A percentile compares a stretch with the other conserved stretches of the same genome.
These are phyloP conservation scores for Trametes sp. DNA, from an alignment of 1,284 basidiomycete species.

Conservation along the genomic window DNA sequence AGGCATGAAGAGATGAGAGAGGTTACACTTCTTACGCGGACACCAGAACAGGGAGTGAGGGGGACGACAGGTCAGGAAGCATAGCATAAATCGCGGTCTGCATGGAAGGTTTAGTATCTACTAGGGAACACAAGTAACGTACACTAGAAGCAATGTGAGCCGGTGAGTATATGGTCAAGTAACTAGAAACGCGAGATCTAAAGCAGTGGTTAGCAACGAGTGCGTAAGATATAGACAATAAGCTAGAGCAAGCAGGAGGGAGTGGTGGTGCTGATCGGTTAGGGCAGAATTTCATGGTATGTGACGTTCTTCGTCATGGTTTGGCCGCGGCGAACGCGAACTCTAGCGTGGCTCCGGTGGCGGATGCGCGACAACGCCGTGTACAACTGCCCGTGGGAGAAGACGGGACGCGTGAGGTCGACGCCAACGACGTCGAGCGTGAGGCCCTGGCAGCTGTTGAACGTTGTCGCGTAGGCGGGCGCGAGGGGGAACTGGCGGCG, in stretches of 20 bases:
- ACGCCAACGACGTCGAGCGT: conserved; percentile 48
- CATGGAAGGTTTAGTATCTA: too few species aligned
- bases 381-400: conserved; percentile 54
- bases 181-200: neutral
- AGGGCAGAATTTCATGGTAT: conserved; percentile 37
- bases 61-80: too few species aligned
- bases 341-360: conserved; percentile 38
- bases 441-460: conserved; percentile 53
- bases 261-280: conserved; percentile 6
- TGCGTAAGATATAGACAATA: neutral
- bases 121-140: too few species aligned
- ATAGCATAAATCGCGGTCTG: too few species aligned
- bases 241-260: neutral
- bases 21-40: too few species aligned
- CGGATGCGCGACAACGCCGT: conserved; percentile 50
- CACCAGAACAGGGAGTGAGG: too few species aligned
- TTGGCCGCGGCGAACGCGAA: conserved; percentile 31
- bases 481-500: conserved; percentile 50
- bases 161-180: neutral
- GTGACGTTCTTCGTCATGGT: conserved; percentile 38
- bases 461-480: conserved; percentile 51
- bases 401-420: conserved; percentile 46
- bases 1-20: too few species aligned
- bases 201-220: neutral
- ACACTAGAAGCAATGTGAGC: too few species aligned